A percentile compares a stretch with the other conserved stretches of the same genome.
Conservation (phyloP, 805 yeast genomes). For the Myxozyma geophila region DNA sequence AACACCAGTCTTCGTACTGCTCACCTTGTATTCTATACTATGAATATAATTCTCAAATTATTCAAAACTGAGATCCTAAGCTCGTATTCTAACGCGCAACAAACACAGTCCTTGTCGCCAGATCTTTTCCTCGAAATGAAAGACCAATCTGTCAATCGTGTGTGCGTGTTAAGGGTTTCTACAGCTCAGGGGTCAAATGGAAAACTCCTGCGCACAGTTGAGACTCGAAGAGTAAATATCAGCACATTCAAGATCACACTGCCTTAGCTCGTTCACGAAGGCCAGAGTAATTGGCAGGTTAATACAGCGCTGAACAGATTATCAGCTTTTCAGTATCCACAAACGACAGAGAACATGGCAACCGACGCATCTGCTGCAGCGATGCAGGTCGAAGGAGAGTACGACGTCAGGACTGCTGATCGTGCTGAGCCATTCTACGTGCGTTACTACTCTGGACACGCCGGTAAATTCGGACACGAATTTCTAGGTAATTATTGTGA, state of each 20-base stretch:
- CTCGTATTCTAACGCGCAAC: neutral
- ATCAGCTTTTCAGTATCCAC: neutral
- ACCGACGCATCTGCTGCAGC: neutral
- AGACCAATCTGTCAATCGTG: neutral
- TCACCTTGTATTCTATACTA: no score
- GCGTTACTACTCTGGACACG: slow-evolving; percentile 53
- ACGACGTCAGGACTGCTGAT: slow-evolving; percentile 23
- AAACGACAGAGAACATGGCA: neutral
- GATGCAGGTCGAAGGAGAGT: slow-evolving; percentile 10
- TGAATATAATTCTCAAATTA: no score
- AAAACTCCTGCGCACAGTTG: neutral
- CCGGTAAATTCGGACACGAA: slow-evolving; percentile 54
- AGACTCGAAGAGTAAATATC: neutral
- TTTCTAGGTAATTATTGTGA: slow-evolving; percentile 45
- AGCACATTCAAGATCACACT: neutral
- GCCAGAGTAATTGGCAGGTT: no score
- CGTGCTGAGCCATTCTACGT: slow-evolving; percentile 46
- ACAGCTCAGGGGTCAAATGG: neutral
- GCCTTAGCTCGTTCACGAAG: neutral
- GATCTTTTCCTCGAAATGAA: neutral
- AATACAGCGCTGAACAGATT: neutral
- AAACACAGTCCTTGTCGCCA: neutral
- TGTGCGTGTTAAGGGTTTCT: neutral
- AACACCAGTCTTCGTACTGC: no score
- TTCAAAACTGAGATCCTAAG: no score